phyloP scores from a whole-genome alignment of 1,284 basidiomycete species.

The Naganishia cerealis region DNA sequence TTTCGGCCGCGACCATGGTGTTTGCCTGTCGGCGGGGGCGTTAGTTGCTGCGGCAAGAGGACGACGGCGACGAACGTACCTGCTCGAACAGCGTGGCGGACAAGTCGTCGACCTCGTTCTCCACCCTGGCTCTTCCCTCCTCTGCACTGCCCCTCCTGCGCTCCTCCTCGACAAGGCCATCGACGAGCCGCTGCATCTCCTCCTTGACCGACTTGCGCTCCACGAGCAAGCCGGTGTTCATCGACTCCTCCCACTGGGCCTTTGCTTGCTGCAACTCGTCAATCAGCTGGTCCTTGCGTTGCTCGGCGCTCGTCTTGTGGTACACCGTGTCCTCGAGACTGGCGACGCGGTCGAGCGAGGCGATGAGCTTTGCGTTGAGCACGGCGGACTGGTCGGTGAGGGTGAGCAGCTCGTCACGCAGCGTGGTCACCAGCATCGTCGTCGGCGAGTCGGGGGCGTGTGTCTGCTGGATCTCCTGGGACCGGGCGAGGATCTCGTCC shows the following conservation, averaged over 20 bases:
- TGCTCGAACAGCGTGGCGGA: constrained; percentile 80
- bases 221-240: constrained; percentile 75
- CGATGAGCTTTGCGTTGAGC: constrained; percentile 88
- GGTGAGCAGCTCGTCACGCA: constrained; percentile 78
- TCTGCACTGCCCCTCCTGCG: constrained; percentile 86
- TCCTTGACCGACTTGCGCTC: constrained; percentile 85
- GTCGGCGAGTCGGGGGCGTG: constrained; percentile 53
- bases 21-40: constrained; percentile 64
- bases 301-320: constrained; percentile 54
- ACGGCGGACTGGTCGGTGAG: constrained; percentile 83
- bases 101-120: constrained; percentile 90
- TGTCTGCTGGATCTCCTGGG: not conserved
- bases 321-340: constrained; percentile 84
- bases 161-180: constrained; percentile 89
- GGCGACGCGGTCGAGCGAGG: constrained; percentile 85
- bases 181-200: constrained; percentile 91
- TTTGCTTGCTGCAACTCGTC: constrained; percentile 65
- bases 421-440: constrained; percentile 64
- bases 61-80: constrained; percentile 42
- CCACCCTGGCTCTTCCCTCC: constrained; percentile 69
- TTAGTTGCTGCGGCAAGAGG: too few species aligned
- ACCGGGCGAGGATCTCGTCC: not conserved
- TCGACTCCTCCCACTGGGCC: constrained; percentile 56
- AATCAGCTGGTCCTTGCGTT: constrained; percentile 73
- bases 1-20: constrained; percentile 88